Conservation (phyloP, 1,284 basidiomycete species). For the Cystobasidium pallidum region DNA sequence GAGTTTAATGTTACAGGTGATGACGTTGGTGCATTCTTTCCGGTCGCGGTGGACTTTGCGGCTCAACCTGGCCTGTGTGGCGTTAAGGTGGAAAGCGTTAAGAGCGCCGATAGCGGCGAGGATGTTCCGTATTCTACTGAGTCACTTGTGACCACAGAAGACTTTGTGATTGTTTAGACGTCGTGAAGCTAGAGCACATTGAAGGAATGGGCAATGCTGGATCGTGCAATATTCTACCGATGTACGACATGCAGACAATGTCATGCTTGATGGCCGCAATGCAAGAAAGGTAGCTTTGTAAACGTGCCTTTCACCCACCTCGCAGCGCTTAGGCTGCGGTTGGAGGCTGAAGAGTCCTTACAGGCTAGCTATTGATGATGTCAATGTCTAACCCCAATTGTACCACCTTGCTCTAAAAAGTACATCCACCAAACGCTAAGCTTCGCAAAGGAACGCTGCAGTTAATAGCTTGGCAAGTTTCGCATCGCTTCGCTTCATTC, state of each 20-base stretch:
- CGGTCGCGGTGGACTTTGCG: constrained; percentile 80
- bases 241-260: too few species aligned
- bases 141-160: constrained; percentile 58
- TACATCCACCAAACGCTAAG: not conserved
- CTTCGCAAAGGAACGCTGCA: not conserved
- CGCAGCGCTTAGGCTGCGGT: too few species aligned
- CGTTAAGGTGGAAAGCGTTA: constrained; percentile 62
- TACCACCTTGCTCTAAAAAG: not conserved
- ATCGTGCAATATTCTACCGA: too few species aligned
- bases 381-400: too few species aligned
- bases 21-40: constrained; percentile 86
- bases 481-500: not conserved
- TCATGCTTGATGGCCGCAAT: too few species aligned
- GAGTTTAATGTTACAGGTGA: constrained; percentile 86
- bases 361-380: too few species aligned
- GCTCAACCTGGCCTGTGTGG: constrained; percentile 56
- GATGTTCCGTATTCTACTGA: constrained; percentile 76
- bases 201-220: not conserved
- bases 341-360: too few species aligned
- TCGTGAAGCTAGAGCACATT: not conserved
- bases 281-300: too few species aligned
- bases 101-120: constrained; percentile 65
- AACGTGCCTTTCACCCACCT: too few species aligned
- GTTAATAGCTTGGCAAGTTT: constrained; percentile 8
- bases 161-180: constrained; percentile 45